Base-by-base conservation (phyloP, 2,329 filamentous ascomycete genomes). In the Atkinsonella hypoxylon region DNA sequence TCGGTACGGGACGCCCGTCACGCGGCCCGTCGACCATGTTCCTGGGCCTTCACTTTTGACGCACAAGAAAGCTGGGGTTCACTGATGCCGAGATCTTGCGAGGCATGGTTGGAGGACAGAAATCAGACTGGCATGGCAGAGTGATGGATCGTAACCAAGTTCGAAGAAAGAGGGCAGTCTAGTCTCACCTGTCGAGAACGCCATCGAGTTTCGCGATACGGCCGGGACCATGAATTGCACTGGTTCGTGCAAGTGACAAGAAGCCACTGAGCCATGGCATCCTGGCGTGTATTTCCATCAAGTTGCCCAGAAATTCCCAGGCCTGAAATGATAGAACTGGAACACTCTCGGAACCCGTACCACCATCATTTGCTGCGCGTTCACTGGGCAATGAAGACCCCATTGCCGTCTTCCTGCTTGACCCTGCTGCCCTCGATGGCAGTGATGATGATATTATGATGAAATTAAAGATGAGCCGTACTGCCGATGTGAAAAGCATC, bases 241-340 rank as follows among this genome's bases (percentile, higher is more conserved):
- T 75, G 74, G 86, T 83, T 69, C 93, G 88, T 58, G 85, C 66
- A 67, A 95, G 78, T 51, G 86, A 85, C 53, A 93, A 66, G 58
- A 79, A 72, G 63, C 88, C 88, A 62, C 76, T 77, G 51, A 95
- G 77, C 91, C 91, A 97, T 56, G 91, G 91, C 89, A 95, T 95
- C 67, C 89, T 86, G 57, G 73, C 67, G 58, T 84, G 76, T 62
- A 95, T 69, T 72, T 89, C 82, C 58, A 89, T 69, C 55, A 95
- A 68, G 64, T 81, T 82, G 55, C 82, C 82, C 51, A 84, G 66
- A 67, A 86, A 87, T 59, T 81, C 74, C 82, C 87, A 95, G 48
- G 88, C 65, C 60, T 79, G 81, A 76, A 93, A 95, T 57, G 78
- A 77, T 54, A 93, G 70, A 58, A 96, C 77, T 49, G 89, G 85